Evolutionary conservation across 768 basidiomycete species (phyloP), one percentile per base, ranked within the genome.

Genomic region (Hygrocybe coccinea): DNA sequence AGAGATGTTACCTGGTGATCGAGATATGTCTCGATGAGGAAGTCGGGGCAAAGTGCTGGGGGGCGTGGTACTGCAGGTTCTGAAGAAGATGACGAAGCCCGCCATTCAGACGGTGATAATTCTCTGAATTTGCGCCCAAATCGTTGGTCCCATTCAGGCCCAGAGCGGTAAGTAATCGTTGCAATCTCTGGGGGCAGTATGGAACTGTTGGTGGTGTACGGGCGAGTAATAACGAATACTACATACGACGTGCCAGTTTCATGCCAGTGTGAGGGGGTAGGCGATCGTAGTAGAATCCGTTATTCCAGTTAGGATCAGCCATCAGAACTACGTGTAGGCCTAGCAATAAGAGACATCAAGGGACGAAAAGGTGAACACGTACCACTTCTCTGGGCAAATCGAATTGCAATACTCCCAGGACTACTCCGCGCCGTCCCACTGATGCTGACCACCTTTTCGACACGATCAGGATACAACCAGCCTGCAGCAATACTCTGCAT

Each of bases 291-390:
- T 99, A 99, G 71, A 95, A 98, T 3, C 97, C 97, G 35, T 93
- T 86, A 58, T 98, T 99, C 97, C 97, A 99, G 60, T 98, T 97
- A 0, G 95, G 95, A 71, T 99, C 97, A 1, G 95, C 90, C 97
- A 99, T 99, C 52, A 99, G 82, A 15, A 99, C 97, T 97, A 59
- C n/a, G 22, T 35, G 15, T 24, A 55, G 60, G 35, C 47, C n/a
- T 17, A 33, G 14, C 22, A 15, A 36, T 39, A 52, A 11, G 9
- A 8, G 22, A 49, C 47, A n/a, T 44, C 45, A 4, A 51, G 57
- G n/a, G 25, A 24, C 9, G 54, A 25, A 54, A 41, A 15, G 21
- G 39, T 8, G 24, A 15, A 11, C 21, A 74, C 86, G 61, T 60
- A 93, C 95, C 95, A 72, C 94, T 97, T 67, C 97, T 74, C 69